Conservation (phyloP, 1,284 basidiomycete species). For the Austroboletus novae-zelandiae region DNA sequence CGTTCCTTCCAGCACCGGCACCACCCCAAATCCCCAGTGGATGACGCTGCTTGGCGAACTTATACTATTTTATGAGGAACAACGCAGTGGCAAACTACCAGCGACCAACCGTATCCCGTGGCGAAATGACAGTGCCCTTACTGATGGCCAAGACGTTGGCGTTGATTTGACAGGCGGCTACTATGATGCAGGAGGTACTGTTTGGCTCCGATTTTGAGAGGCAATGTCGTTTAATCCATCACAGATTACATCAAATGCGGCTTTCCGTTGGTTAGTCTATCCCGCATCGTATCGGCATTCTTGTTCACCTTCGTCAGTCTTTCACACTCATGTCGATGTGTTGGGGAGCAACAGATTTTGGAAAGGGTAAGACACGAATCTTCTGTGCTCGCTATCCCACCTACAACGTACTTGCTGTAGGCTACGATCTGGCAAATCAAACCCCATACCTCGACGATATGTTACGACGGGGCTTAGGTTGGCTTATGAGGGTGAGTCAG, state of each 20-base stretch:
- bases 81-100: conserved; percentile 77
- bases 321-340: conserved; percentile 81
- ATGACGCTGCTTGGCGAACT: conserved; percentile 74
- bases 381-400: not conserved
- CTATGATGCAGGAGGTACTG: conserved; percentile 84
- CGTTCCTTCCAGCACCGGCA: conserved; percentile 41
- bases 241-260: conserved; percentile 86
- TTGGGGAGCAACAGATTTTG: conserved; percentile 85
- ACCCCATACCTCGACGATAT: conserved; percentile 86
- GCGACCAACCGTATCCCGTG: conserved; percentile 74
- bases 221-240: conserved; percentile 2
- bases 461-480: conserved; percentile 87
- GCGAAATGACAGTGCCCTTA: conserved; percentile 78
- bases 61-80: conserved; percentile 90
- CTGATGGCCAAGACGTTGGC: conserved; percentile 75
- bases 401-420: conserved; percentile 34
- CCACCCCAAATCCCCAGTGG: conserved; percentile 74
- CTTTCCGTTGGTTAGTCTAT: conserved; percentile 62
- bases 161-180: conserved; percentile 85
- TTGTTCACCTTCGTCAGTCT: conserved; percentile 41
- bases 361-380: conserved; percentile 49
- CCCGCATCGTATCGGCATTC: not conserved
- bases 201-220: not conserved
- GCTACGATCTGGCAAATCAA: conserved; percentile 81
- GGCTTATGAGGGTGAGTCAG: conserved; percentile 75